Base-by-base conservation (phyloP, 2,329 filamentous ascomycete genomes). In the Phialophora verrucosa region DNA sequence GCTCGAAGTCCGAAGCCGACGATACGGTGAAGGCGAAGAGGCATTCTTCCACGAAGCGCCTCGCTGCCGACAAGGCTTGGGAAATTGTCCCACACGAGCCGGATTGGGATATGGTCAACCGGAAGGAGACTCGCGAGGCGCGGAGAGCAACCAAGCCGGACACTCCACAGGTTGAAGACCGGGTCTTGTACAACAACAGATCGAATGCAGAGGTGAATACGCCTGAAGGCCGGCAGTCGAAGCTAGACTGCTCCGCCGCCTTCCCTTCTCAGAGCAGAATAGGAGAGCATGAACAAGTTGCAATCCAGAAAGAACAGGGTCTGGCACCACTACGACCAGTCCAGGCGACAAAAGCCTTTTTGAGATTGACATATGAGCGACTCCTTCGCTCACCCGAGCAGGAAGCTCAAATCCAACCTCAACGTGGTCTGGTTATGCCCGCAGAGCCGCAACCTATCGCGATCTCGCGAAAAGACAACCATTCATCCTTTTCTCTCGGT, bases 61-160 rank as follows among this genome's bases (percentile, higher is more conserved):
- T n/a, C 38, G 17, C 6, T n/a, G 6, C 6, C 17, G 17, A 44
- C 27, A 51, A 38, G 8, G 31, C 50, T 3, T 61, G 59, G 59
- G 44, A 61, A 51, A 23, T 61, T 4, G 59, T 61, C 5, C 47
- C 47, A 4, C 20, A n/a, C 4, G 17, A 61, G 17, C 59, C 59
- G 11, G 59, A 61, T 10, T 61, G 47, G 47, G n/a, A 61, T 27
- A 32, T 61, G n/a, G 44, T 61, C n/a, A 32, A 25, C n/a, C 29
- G 31, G 12, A 51, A 32, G 20, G 25, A 60, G 7, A 31, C 7
- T 7, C 27, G n/a, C 14, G n/a, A 38, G 20, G 17, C 44, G 20
- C 58, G 49, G 2, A 10, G 12, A 6, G 29, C n/a, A 25, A 35
- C 11, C 32, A 17, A 61, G 47, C 31, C n/a, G 17, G 23, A 53